These are phyloP conservation scores for Verticillium nubilum DNA, from an alignment of 2,329 filamentous ascomycete genomes.

Conservation along the genomic window DNA sequence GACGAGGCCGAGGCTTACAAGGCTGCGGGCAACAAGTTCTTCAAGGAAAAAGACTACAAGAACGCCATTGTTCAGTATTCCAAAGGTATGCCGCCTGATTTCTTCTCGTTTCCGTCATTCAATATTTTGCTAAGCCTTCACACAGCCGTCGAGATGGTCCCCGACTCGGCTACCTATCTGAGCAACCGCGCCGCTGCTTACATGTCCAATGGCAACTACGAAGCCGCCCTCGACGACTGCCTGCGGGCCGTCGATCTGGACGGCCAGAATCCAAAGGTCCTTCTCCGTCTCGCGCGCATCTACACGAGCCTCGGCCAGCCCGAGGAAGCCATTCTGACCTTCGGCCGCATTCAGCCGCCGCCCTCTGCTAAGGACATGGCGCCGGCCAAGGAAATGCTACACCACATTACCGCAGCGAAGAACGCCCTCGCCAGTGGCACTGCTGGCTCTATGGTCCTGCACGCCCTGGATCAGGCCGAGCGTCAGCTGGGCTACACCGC, in stretches of 20 bases:
- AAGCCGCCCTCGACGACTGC: slow-evolving; percentile 81
- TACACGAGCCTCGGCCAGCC: slow-evolving; percentile 84
- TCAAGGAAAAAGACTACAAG: slow-evolving; percentile 87
- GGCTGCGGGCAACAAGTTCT: slow-evolving; percentile 89
- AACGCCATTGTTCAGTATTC: slow-evolving; percentile 90
- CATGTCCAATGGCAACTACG: slow-evolving; percentile 79
- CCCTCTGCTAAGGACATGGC: slow-evolving; percentile 82
- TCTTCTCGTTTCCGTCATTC: no score
- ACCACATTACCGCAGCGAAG: slow-evolving; percentile 75
- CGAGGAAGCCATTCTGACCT: slow-evolving; percentile 78
- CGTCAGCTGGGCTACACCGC: slow-evolving; percentile 71
- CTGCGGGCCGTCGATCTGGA: slow-evolving; percentile 77
- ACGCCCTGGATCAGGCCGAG: slow-evolving; percentile 87
- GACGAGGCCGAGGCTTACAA: slow-evolving; percentile 92
- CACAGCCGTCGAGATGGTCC: slow-evolving; percentile 83
- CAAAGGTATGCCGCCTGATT: slow-evolving; percentile 87
- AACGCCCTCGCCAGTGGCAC: slow-evolving; percentile 69
- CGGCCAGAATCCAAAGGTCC: slow-evolving; percentile 78
- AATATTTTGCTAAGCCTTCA: slow-evolving; percentile 4
- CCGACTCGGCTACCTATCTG: slow-evolving; percentile 80
- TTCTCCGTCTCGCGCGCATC: slow-evolving; percentile 82
- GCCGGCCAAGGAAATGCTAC: slow-evolving; percentile 77
- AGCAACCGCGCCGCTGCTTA: slow-evolving; percentile 93
- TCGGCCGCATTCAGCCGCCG: slow-evolving; percentile 71
- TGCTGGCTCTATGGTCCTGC: slow-evolving; percentile 84